Evolutionary conservation across 441 rosid species (phyloP).

Genomic region (Corymbia citriodora): DNA sequence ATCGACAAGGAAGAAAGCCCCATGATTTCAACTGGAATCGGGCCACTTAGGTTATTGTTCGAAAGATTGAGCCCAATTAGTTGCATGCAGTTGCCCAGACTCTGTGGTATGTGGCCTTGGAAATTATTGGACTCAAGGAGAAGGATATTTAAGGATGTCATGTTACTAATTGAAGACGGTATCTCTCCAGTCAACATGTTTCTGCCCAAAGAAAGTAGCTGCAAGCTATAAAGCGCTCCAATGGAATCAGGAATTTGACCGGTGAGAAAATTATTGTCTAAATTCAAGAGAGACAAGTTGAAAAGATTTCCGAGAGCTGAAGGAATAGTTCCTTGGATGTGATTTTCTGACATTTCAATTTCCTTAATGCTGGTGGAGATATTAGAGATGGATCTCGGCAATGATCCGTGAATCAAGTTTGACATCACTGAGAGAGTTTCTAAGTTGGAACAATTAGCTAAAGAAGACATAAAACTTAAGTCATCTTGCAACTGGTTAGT

Average conservation of each 20-base stretch:
- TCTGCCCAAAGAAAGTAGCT: rapidly evolving
- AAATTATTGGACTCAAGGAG: neutral
- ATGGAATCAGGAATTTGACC: neutral
- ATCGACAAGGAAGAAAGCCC: neutral
- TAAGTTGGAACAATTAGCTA: neutral
- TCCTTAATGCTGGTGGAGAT: neutral
- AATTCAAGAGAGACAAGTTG: neutral
- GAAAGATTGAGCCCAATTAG: neutral
- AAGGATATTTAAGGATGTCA: neutral
- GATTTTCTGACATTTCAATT: neutral
- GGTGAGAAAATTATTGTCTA: neutral
- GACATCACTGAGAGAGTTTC: rapidly evolving
- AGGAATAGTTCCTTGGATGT: neutral
- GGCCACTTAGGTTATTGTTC: neutral
- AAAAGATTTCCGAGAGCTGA: neutral
- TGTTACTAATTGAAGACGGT: neutral
- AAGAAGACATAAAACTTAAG: neutral
- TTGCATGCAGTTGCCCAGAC: neutral
- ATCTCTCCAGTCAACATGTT: neutral
- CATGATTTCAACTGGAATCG: neutral
- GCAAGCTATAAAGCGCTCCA: neutral
- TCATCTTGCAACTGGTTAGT: neutral
- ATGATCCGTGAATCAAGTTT: neutral
- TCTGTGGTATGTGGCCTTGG: neutral
- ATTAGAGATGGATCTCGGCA: neutral